phyloP scores from a whole-genome alignment of 192 early-diverging fungal genomes.

The Ambispora gerdemannii region DNA sequence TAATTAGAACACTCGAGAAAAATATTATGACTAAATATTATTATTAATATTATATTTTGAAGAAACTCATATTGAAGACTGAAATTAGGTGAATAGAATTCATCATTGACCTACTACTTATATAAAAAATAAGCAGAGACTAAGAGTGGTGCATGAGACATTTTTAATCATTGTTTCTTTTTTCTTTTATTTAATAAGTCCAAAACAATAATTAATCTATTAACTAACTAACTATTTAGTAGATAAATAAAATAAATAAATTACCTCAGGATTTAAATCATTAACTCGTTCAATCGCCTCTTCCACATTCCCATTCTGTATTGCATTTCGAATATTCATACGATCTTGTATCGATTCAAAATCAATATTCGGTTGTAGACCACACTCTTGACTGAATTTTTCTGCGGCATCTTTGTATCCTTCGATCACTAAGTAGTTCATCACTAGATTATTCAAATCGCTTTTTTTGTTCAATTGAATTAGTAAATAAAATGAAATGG shows the following conservation, averaged over 20 bases:
- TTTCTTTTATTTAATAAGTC: too few species aligned
- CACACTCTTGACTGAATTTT: constrained; percentile 88
- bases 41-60: neutral
- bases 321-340: constrained; percentile 89
- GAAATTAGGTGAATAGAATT: constrained; percentile 23
- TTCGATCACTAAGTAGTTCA: constrained; percentile 99
- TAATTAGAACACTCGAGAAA: neutral
- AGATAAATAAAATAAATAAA: neutral
- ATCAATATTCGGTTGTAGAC: constrained; percentile 76
- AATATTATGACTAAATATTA: neutral
- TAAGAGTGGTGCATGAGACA: constrained; percentile 31
- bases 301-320: constrained; percentile 87
- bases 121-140: neutral
- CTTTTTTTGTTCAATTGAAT: constrained; percentile 35
- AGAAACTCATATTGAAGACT: constrained; percentile 33
- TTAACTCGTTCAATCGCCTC: constrained; percentile 97
- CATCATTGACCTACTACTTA: constrained; percentile 14
- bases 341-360: constrained; percentile 88
- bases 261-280: constrained; percentile 96
- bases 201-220: too few species aligned
- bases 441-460: constrained; percentile 95
- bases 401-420: constrained; percentile 99
- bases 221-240: too few species aligned
- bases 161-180: constrained; percentile 27
- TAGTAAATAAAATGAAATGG: neutral